phyloP scores from a whole-genome alignment of 805 yeast genomes.

The Saccharomycopsis sp. region DNA sequence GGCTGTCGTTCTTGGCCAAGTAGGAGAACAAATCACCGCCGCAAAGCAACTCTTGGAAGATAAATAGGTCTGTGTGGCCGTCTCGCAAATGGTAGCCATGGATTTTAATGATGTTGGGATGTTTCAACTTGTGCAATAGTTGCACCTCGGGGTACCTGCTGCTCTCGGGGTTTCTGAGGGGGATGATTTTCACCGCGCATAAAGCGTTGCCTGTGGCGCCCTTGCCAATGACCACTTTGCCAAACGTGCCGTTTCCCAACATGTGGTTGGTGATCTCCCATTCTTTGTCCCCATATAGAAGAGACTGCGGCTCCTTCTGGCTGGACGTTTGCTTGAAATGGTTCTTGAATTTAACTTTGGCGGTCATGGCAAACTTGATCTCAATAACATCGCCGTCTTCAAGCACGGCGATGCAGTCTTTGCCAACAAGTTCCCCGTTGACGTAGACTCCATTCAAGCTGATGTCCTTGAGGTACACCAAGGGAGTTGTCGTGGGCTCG shows the following conservation, averaged over 20 bases:
- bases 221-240: conserved; percentile 33
- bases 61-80: conserved; percentile 28
- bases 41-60: conserved; percentile 28
- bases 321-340: conserved; percentile 4
- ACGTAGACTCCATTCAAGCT: conserved; percentile 45
- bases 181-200: conserved; percentile 44
- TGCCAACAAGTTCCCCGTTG: conserved; percentile 30
- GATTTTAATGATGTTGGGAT: conserved; percentile 20
- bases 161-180: conserved; percentile 25
- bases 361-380: conserved; percentile 25
- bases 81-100: too few species aligned
- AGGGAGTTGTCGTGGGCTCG: conserved; percentile 37
- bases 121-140: conserved; percentile 32
- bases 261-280: conserved; percentile 38
- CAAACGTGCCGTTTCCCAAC: conserved; percentile 52
- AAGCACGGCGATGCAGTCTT: conserved; percentile 29
- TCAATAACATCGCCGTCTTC: conserved; percentile 33
- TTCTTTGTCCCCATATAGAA: neutral
- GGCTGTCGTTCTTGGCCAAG: conserved; percentile 33
- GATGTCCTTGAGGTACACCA: conserved; percentile 41
- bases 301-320: too few species aligned
- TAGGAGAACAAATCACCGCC: conserved; percentile 57
- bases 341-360: conserved; percentile 11
- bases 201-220: conserved; percentile 22
- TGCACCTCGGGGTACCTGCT: conserved; percentile 33